Evolutionary conservation across 306 rosid species (phyloP).

Genomic region (Alnus rubra): DNA sequence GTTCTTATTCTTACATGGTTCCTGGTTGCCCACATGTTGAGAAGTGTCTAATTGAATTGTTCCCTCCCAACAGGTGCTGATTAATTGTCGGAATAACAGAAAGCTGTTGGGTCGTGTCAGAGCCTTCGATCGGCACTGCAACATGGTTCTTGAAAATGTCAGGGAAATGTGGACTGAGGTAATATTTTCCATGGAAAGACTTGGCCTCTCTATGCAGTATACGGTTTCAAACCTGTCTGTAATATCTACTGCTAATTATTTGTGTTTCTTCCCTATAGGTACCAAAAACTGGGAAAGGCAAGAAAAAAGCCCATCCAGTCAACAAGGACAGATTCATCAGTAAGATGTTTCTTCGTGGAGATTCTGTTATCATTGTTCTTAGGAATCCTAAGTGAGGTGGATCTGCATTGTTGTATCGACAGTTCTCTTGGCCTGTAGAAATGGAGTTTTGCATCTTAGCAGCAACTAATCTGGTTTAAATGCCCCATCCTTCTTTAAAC

Average conservation of each 20-base stretch:
- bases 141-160: conserved; percentile 96
- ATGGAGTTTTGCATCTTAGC: conserved; percentile 1
- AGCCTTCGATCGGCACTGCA: conserved; percentile 95
- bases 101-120: conserved; percentile 91
- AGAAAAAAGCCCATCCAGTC: conserved; percentile 84
- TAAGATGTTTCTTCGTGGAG: conserved; percentile 89
- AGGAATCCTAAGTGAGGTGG: conserved; percentile 80
- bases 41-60: not conserved
- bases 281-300: conserved; percentile 87
- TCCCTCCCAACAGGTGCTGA: conserved; percentile 53
- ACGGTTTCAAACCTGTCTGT: not conserved
- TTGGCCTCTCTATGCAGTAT: not conserved
- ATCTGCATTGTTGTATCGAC: not conserved
- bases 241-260: not conserved
- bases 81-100: conserved; percentile 84
- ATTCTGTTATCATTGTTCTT: conserved; percentile 85
- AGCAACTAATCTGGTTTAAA: not conserved
- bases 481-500: not conserved
- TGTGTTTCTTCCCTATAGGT: conserved; percentile 41
- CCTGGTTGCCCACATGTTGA: not conserved
- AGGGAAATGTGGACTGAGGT: conserved; percentile 99
- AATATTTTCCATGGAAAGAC: conserved; percentile 4
- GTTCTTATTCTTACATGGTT: not conserved
- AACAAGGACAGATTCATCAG: conserved; percentile 95
- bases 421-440: not conserved